These are phyloP conservation scores for Hanseniaspora uvarum DNA, from an alignment of 1,139 yeast species.

Conservation along the genomic window DNA sequence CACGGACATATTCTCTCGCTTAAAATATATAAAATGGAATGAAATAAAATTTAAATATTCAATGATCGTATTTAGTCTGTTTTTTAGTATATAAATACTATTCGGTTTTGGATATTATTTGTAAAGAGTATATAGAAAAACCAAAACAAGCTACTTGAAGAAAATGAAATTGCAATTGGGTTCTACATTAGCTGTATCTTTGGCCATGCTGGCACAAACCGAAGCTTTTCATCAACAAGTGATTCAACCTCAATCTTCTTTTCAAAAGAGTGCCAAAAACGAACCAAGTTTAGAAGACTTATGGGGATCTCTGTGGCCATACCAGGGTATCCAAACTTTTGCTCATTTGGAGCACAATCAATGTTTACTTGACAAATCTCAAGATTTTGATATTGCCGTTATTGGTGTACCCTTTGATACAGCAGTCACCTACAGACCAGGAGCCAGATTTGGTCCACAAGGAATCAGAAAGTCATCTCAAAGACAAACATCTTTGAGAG, in stretches of 20 bases:
- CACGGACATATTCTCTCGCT: not conserved
- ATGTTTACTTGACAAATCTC: slow-evolving; percentile 44
- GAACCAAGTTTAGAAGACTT: slow-evolving; percentile 36
- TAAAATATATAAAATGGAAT: too few relatives aligned
- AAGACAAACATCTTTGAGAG: slow-evolving; percentile 56
- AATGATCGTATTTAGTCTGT: too few relatives aligned
- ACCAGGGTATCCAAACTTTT: slow-evolving; percentile 60
- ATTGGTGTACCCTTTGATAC: slow-evolving; percentile 75
- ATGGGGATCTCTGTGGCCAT: slow-evolving; percentile 62
- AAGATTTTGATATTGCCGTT: slow-evolving; percentile 51
- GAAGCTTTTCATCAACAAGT: slow-evolving; percentile 1
- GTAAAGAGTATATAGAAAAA: not conserved
- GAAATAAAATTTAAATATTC: too few relatives aligned
- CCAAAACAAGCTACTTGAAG: not conserved
- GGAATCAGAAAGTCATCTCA: slow-evolving; percentile 66
- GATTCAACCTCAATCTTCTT: slow-evolving; percentile 2
- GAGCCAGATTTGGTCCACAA: slow-evolving; percentile 73
- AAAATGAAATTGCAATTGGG: slow-evolving; percentile 5
- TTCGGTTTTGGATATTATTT: not conserved
- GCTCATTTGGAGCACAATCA: slow-evolving; percentile 55
- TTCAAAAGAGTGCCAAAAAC: not conserved
- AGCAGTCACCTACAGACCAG: slow-evolving; percentile 61
- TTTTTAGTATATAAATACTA: not conserved
- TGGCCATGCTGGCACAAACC: not conserved
- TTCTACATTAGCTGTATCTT: not conserved